Evolutionary conservation across 495 filamentous ascomycete genomes (phyloP).

Genomic region (Penicillium paxilli): DNA sequence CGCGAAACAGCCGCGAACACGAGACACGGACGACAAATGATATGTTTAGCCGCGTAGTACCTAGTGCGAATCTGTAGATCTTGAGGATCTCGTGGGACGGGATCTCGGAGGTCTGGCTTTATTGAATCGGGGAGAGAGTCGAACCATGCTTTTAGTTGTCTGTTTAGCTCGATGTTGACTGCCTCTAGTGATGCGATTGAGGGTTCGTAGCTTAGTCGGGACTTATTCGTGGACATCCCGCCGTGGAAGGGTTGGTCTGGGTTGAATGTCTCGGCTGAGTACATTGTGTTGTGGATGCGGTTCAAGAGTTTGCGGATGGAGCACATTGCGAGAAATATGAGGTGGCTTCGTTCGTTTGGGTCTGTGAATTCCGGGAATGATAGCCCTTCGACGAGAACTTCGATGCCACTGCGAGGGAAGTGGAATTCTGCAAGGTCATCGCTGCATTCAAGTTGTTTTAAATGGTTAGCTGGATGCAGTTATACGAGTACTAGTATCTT

Average conservation of each 20-base stretch:
- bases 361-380: conserved; percentile 13
- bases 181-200: conserved; percentile 14
- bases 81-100: conserved; percentile 5
- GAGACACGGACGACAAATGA: conserved; percentile 20
- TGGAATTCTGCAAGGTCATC: conserved; percentile 23
- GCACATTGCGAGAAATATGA: conserved; percentile 22
- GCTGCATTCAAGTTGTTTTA: not conserved
- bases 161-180: conserved; percentile 14
- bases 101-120: conserved; percentile 11
- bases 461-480: not conserved
- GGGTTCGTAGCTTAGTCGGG: not conserved
- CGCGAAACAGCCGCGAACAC: conserved; percentile 12
- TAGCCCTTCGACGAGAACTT: conserved; percentile 14
- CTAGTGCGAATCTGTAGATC: conserved; percentile 17
- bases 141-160: conserved; percentile 18
- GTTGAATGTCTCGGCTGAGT: conserved; percentile 6
- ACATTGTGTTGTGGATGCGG: conserved; percentile 17
- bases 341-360: conserved; percentile 1
- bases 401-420: conserved; percentile 19
- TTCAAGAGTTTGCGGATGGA: conserved; percentile 22
- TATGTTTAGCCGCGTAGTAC: conserved; percentile 19
- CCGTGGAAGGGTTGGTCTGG: not conserved
- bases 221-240: not conserved
- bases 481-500: not conserved
- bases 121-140: conserved; percentile 9